Evolutionary conservation across 2,329 filamentous ascomycete genomes (phyloP).

Genomic region (Aureobasidium sp.): DNA sequence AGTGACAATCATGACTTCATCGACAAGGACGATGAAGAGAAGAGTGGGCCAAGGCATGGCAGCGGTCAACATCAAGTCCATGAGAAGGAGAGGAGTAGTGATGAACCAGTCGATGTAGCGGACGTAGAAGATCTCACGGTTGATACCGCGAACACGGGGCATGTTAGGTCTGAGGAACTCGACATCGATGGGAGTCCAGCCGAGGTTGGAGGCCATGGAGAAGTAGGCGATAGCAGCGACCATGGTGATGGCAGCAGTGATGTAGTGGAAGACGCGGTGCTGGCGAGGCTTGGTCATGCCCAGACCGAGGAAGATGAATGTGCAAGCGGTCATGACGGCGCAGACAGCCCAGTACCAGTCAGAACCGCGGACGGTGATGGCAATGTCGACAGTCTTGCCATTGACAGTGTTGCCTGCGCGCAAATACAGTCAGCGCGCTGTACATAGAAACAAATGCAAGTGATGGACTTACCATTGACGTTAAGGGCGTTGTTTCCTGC

Average conservation of each 20-base stretch:
- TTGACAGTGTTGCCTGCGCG: conserved; percentile 37
- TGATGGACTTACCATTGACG: conserved; percentile 33
- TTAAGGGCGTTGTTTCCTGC: conserved; percentile 41
- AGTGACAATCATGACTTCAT: conserved; percentile 61
- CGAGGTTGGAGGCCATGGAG: conserved; percentile 60
- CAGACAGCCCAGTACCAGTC: conserved; percentile 58
- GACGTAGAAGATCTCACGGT: conserved; percentile 60
- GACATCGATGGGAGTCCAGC: conserved; percentile 56
- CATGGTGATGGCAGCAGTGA: conserved; percentile 52
- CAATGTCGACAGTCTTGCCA: conserved; percentile 45
- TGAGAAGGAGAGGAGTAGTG: conserved; percentile 57
- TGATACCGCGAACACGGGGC: conserved; percentile 42
- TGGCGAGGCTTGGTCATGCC: conserved; percentile 48
- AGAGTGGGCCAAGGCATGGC: conserved; percentile 60
- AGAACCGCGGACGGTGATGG: conserved; percentile 53
- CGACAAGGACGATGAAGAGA: conserved; percentile 54
- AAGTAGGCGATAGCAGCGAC: conserved; percentile 59
- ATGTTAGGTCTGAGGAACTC: conserved; percentile 45
- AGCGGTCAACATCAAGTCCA: conserved; percentile 57
- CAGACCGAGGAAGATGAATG: conserved; percentile 48
- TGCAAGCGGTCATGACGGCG: conserved; percentile 51
- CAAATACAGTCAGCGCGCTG: conserved; percentile 10
- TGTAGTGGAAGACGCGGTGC: conserved; percentile 58
- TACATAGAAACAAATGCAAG: background rate
- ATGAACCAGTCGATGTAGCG: conserved; percentile 60